Percentiles rank a stretch among this genome's conserved stretches.
Evolutionary conservation across 805 yeast genomes (phyloP).

Genomic region (Kodamaea hsintzibuensis): DNA sequence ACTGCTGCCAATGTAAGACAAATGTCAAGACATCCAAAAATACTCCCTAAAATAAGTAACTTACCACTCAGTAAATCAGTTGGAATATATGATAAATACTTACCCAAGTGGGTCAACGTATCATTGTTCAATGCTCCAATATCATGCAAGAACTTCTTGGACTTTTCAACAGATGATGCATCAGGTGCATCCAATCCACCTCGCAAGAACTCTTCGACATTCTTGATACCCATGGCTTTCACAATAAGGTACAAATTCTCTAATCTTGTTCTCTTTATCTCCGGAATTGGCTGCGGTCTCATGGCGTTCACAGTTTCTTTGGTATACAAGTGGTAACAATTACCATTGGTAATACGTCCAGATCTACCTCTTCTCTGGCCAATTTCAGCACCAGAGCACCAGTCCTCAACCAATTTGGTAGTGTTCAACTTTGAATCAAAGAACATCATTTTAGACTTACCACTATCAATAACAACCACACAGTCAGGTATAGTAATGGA

Average conservation of each 20-base stretch:
- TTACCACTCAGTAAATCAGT: conserved; percentile 87
- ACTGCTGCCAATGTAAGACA: conserved; percentile 83
- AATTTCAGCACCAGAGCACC: conserved; percentile 90
- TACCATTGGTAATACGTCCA: conserved; percentile 89
- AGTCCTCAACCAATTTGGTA: conserved; percentile 70
- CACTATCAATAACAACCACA: conserved; percentile 87
- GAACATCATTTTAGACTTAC: conserved; percentile 75
- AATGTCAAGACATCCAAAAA: conserved; percentile 77
- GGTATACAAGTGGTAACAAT: conserved; percentile 79
- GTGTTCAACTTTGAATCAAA: conserved; percentile 70
- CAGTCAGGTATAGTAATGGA: conserved; percentile 96
- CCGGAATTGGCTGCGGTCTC: conserved; percentile 81
- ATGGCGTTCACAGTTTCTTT: conserved; percentile 53
- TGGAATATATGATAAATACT: conserved; percentile 77
- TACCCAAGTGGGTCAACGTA: conserved; percentile 72
- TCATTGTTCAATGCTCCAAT: conserved; percentile 67
- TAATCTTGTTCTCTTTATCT: conserved; percentile 78
- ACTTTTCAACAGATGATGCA: conserved; percentile 47
- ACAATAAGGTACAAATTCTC: conserved; percentile 83
- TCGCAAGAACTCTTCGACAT: conserved; percentile 68
- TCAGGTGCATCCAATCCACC: conserved; percentile 85
- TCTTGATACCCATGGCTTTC: conserved; percentile 81
- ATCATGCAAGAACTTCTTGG: conserved; percentile 55
- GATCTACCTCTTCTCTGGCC: conserved; percentile 95
- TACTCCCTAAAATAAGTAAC: conserved; percentile 71